These are phyloP conservation scores for Erythrophleum fordii DNA, from an alignment of 306 rosid species.

Conservation along the genomic window DNA sequence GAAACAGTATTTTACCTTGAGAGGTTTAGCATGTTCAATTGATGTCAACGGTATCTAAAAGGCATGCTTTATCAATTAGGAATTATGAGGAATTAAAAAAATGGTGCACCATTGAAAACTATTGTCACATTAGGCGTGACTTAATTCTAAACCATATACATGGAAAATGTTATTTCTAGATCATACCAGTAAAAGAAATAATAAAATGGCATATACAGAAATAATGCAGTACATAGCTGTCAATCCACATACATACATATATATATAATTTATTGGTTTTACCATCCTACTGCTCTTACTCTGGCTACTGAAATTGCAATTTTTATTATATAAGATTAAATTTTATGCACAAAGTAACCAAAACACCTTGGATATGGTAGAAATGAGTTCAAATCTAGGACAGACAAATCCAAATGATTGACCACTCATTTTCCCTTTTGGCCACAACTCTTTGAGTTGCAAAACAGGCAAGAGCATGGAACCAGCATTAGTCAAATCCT, in stretches of 20 bases:
- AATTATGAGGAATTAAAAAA: background rate
- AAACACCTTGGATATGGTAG: background rate
- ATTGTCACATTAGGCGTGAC: background rate
- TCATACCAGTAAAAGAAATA: background rate
- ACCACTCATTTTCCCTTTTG: background rate
- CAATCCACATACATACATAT: background rate
- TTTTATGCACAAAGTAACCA: background rate
- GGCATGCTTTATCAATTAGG: no score
- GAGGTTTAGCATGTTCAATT: no score
- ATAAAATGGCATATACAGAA: background rate
- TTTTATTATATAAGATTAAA: background rate
- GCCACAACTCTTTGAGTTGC: background rate
- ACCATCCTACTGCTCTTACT: background rate
- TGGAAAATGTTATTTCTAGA: background rate
- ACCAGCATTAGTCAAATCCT: constrained; percentile 19
- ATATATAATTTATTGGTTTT: background rate
- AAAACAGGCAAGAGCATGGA: constrained; percentile 11
- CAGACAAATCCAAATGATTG: background rate
- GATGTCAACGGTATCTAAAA: no score
- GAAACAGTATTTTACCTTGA: no score
- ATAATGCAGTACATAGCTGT: background rate
- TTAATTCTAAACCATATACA: background rate
- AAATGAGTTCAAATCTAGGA: background rate
- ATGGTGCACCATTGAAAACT: background rate
- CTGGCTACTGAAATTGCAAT: background rate